A percentile compares a stretch with the other conserved stretches of the same genome.
Conservation (phyloP, 1,284 basidiomycete genomes). For the Ustilago trichophora region DNA sequence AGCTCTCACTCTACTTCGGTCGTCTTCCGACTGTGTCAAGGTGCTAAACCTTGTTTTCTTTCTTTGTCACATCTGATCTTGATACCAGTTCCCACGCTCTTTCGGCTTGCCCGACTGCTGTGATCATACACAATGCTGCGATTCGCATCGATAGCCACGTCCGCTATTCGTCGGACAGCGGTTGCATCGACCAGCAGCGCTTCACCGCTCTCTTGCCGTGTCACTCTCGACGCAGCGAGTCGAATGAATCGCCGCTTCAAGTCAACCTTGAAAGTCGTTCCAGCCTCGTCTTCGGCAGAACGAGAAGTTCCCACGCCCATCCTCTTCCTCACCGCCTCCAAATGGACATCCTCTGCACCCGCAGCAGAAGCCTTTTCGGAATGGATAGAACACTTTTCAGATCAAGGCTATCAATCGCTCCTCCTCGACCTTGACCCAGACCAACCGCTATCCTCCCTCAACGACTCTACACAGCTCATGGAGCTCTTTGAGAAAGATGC, state of each 20-base stretch:
- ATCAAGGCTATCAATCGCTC: constrained; percentile 44
- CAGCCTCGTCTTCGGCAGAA: constrained; percentile 11
- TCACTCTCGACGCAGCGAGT: background rate
- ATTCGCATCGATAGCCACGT: constrained; percentile 9
- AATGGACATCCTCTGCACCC: constrained; percentile 39
- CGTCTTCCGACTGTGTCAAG: no score
- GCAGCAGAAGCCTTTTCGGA: constrained; percentile 25
- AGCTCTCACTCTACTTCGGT: no score
- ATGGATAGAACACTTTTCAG: constrained; percentile 32
- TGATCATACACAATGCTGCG: constrained; percentile 11
- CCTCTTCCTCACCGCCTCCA: constrained; percentile 55
- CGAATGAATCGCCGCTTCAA: constrained; percentile 23
- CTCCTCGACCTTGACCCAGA: constrained; percentile 57
- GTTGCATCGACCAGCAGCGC: no score
- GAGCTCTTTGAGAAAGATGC: constrained; percentile 40
- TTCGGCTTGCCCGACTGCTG: no score
- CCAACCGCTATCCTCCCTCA: constrained; percentile 2
- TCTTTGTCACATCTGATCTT: no score
- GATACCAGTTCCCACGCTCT: no score
- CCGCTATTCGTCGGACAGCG: constrained; percentile 2
- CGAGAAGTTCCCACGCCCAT: constrained; percentile 62
- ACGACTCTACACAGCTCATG: constrained; percentile 43
- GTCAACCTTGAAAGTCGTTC: constrained; percentile 24
- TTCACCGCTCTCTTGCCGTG: background rate
- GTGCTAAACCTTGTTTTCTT: no score